Evolutionary conservation across 75 land plant species (phyloP), one percentile per base, ranked within the genome.

Genomic region (Cryptomeria japonica): DNA sequence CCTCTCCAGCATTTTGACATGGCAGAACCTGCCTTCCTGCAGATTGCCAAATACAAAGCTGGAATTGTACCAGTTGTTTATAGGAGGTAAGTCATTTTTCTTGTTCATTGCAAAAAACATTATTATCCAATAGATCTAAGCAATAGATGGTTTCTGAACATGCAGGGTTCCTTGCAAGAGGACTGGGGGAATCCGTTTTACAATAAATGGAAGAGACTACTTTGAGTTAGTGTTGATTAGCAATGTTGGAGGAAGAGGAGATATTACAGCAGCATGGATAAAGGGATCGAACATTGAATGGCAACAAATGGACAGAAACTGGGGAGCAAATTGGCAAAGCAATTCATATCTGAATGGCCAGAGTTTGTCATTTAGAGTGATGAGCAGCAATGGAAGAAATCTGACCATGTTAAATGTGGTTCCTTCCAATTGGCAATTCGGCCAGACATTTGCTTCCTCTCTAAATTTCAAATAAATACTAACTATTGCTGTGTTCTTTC

Each of bases 231-330:
- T 93, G 34, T 6, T 88, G 19, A 85, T 93, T 31, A 88, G 88
- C 87, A 93, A 93, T 61, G 94, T 93, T 3, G 94, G 77, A 44
- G 94, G 94, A 19, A 89, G 91, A 12, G 92, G 94, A 7, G 91
- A 89, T 46, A 76, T 93, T 3, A 13, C 13, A 19, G 61, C 83
- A 61, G 70, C 85, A 32, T 64, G 34, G 70, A 87, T 91, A 18
- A 91, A 72, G 44, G 92, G 92, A 5, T 84, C 89, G 0, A 84
- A 87, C 12, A 87, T 76, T 28, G 85, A 53, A 32, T 91, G 92
- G 92, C 16, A 87, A 58, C 53, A 58, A 3, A 83, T 91, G 92
- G 19, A 6, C 2, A 87, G 92, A 28, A 90, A 87, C 49, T 91
- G 92, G 86, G 92, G 92, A 37, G 87, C 86, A 41, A 87, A 70